Base-by-base conservation (phyloP, 805 yeast genomes). In the Metschnikowia continentalis region DNA sequence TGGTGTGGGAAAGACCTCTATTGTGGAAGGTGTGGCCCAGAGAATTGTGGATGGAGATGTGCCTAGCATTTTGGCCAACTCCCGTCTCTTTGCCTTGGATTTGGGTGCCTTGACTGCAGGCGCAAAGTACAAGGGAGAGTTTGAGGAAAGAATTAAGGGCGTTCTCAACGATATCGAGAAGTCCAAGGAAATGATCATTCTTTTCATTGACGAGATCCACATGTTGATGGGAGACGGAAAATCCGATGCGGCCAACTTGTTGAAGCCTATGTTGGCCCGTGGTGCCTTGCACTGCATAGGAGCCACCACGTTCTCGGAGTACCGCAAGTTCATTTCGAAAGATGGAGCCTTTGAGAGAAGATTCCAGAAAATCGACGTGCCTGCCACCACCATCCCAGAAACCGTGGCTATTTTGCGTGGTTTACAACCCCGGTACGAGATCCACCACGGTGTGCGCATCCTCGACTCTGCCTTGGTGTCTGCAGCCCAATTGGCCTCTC, bases 211-310 rank as follows among this genome's bases (percentile, higher is more conserved):
- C 73, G 99, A 94, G 72, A 94, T 94, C 67, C 99, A 94, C 73
- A 94, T 94, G 97, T 81, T 94, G 59, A 94, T 94, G 99, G 99
- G 99, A 61, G 96, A 94, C 67, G 99, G 99, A 67, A 94, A 91
- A 72, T 83, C 88, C 55, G 99, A 94, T 69, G 96, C 96, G 40
- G 99, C 99, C 38, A 94, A 94, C 70, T 80, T 94, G 63, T 81
- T 94, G 68, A 94, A 94, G 74, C 99, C 99, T 36, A 95, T 95
- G 79, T 81, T 94, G 57, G 97, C 99, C 2, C 84, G 99, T 72
- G 98, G 99, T 61, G 80, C 87, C 47, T 82, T 94, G 64, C 97
- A 94, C 70, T 96, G 97, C 71, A 91, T 91, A 65, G 99, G 99
- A 75, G 99, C 99, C 26, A 94, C 99, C 26, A 94, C 99, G 1